Evolutionary conservation across 768 basidiomycete species (phyloP).

Genomic region (Coprinopsis marcescibilis): DNA sequence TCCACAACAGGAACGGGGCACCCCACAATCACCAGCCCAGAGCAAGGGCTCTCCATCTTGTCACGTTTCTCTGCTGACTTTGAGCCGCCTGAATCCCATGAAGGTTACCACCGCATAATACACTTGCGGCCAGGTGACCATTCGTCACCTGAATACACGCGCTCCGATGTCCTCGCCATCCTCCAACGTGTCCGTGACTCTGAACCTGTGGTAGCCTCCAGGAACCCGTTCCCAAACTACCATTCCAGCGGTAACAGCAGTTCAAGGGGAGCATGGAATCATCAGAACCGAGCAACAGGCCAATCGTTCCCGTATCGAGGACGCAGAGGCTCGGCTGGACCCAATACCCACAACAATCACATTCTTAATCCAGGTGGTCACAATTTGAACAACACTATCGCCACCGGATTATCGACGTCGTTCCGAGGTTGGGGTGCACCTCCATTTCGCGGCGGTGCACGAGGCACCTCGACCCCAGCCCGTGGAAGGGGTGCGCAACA

Average conservation of each 20-base stretch:
- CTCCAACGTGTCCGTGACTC: slow-evolving; percentile 47
- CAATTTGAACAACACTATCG: too few relatives aligned
- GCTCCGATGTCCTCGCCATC: slow-evolving; percentile 44
- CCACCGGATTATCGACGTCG: not conserved
- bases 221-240: too few relatives aligned
- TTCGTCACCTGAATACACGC: slow-evolving; percentile 40
- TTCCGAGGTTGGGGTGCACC: not conserved
- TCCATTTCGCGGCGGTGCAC: not conserved
- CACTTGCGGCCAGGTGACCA: slow-evolving; percentile 38
- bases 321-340: slow-evolving; percentile 11
- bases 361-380: not conserved
- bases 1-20: slow-evolving; percentile 52
- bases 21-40: slow-evolving; percentile 66
- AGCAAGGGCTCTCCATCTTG: slow-evolving; percentile 55
- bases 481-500: too few relatives aligned
- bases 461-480: too few relatives aligned
- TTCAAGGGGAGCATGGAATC: too few relatives aligned
- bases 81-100: slow-evolving; percentile 44
- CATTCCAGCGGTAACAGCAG: too few relatives aligned
- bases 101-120: slow-evolving; percentile 63
- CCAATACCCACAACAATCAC: not conserved
- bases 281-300: slow-evolving; percentile 4
- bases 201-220: slow-evolving; percentile 23
- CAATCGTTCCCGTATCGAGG: slow-evolving; percentile 18
- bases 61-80: slow-evolving; percentile 61